Evolutionary conservation across 768 basidiomycete genomes (phyloP), one percentile per base, ranked within the genome.

Genomic region (Kwoniella sp.): DNA sequence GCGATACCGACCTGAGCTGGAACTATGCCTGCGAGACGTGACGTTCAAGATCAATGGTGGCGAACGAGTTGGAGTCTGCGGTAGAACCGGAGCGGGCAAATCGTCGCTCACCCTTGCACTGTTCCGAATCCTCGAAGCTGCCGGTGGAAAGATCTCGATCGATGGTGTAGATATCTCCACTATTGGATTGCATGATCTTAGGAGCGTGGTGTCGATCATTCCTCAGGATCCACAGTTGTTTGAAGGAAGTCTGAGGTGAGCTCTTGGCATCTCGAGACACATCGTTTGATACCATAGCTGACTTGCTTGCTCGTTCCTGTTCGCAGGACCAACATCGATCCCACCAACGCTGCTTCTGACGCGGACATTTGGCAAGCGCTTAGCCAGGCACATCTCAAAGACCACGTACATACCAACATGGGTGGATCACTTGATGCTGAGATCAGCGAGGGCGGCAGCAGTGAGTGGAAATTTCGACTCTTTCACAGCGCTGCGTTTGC

Each of bases 321-420:
- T n/a, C 38, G 23, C 41, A 92, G 60, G 88, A 92, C 70, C 63
- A 96, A 96, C 74, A 89, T 96, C 61, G 94, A 96, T 79, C 94
- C 93, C 9, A 85, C 90, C 20, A 89, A 89, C 0, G 83, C 85
- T 63, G 82, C 90, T 66, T 83, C 84, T 20, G 94, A 98, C 79
- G 85, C 82, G 1, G 89, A 91, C 65, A 91, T 98, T 26, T 98
- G 95, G 95, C 82, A 82, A 15, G 91, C 94, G 11, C 84, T 97
- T 31, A 86, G 87, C 67, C 89, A 93, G 79, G 82, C 81, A 13
- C 76, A 81, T 51, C 71, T 83, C 31, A 82, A 82, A 67, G 74
- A 80, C n/a, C 80, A 81, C 50, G 70, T 79, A 51, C 74, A 75
- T 65, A 69, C 26, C 67, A 68, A 62, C 56, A 78, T 78, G 70